A percentile compares a stretch with the other conserved stretches of the same genome.
These are phyloP conservation scores for Ensete glaucum DNA, from an alignment of 176 grass and related monocot genomes.

Conservation along the genomic window DNA sequence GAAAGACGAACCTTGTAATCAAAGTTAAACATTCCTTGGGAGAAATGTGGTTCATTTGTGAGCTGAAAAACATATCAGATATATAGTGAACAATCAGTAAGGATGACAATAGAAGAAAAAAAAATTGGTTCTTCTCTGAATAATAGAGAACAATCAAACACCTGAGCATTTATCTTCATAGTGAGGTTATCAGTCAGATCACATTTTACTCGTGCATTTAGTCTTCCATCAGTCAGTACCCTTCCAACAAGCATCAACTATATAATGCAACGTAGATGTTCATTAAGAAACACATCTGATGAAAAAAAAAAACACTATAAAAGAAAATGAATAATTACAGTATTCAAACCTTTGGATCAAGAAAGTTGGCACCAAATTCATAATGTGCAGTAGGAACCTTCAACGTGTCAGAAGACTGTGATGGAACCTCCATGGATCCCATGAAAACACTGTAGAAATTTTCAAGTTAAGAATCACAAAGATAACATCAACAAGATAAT, in stretches of 20 bases:
- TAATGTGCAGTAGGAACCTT: constrained; percentile 90
- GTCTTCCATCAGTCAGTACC: constrained; percentile 37
- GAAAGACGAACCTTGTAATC: constrained; percentile 57
- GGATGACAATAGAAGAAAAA: background rate
- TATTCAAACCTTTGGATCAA: constrained; percentile 79
- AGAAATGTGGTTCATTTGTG: constrained; percentile 52
- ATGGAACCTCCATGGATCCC: constrained; percentile 75
- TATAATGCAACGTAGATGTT: constrained; percentile 7
- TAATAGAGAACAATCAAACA: constrained; percentile 24
- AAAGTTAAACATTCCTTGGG: constrained; percentile 46
- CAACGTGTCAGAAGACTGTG: constrained; percentile 60
- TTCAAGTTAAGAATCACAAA: background rate
- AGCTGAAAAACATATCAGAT: constrained; percentile 41
- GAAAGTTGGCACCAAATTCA: constrained; percentile 96
- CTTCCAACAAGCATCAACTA: constrained; percentile 63
- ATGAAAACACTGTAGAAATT: constrained; percentile 33
- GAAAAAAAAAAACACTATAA: background rate
- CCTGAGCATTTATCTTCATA: constrained; percentile 63
- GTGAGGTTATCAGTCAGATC: constrained; percentile 39
- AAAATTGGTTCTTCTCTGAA: background rate
- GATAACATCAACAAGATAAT: background rate
- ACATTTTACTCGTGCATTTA: constrained; percentile 42
- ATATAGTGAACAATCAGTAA: constrained; percentile 6
- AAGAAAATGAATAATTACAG: background rate
- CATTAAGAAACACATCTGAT: background rate